Evolutionary conservation across 495 filamentous ascomycete genomes (phyloP).

Genomic region (Hypoxylon crocopeplum): DNA sequence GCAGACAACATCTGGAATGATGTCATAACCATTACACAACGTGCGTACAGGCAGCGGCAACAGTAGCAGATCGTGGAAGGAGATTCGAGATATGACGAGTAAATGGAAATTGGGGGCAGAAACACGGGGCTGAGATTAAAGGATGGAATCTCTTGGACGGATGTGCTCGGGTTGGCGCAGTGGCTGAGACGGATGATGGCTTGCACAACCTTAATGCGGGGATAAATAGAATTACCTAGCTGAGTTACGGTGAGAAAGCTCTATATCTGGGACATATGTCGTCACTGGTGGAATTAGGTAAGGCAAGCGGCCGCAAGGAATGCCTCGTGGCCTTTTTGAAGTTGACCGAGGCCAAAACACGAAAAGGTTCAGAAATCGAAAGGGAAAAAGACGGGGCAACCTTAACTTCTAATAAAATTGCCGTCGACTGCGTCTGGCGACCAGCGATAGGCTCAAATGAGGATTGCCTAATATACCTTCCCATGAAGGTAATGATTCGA

Average conservation of each 20-base stretch:
- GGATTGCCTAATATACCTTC: conserved; percentile 36
- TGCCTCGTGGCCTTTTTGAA: conserved; percentile 7
- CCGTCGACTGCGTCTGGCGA: conserved; percentile 10
- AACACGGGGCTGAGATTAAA: conserved; percentile 21
- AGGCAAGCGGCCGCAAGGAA: conserved; percentile 9
- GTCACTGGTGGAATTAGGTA: conserved; percentile 27
- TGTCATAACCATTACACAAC: conserved; percentile 31
- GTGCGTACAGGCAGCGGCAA: conserved; percentile 21
- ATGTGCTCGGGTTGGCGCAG: conserved; percentile 11
- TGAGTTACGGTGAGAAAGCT: not conserved
- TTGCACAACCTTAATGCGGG: conserved; percentile 12
- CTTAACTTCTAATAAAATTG: conserved; percentile 20
- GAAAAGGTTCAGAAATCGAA: conserved; percentile 11
- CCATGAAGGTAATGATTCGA: conserved; percentile 33
- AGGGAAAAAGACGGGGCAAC: conserved; percentile 4
- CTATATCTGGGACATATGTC: conserved; percentile 18
- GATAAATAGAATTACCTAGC: conserved; percentile 4
- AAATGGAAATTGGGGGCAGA: not conserved
- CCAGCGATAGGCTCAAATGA: conserved; percentile 29
- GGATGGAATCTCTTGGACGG: not conserved
- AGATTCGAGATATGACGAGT: conserved; percentile 35
- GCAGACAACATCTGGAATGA: conserved; percentile 21
- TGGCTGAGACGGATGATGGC: conserved; percentile 22
- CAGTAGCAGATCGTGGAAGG: conserved; percentile 26
- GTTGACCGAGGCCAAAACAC: not conserved